Evolutionary conservation across 306 rosid species (phyloP).

Genomic region (Carpinus viminea): DNA sequence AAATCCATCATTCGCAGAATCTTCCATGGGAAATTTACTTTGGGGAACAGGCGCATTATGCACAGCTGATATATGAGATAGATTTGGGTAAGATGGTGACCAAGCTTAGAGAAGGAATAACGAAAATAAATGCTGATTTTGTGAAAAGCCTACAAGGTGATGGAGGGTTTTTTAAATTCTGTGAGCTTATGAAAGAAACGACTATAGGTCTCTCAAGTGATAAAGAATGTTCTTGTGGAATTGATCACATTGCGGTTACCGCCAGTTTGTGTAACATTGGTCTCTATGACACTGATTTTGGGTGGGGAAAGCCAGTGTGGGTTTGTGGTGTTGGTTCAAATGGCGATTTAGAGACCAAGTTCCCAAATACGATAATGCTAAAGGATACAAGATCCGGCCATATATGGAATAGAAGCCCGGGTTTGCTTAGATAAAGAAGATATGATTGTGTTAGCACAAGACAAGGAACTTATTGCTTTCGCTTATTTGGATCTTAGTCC

Average conservation of each 20-base stretch:
- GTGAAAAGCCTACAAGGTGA: not conserved
- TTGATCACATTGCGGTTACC: conserved; percentile 10
- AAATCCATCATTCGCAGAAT: not conserved
- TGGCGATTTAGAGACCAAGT: not conserved
- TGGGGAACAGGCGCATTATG: not conserved
- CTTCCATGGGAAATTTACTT: conserved; percentile 8
- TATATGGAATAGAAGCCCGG: conserved; percentile 27
- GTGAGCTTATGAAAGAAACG: not conserved
- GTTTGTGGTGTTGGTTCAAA: not conserved
- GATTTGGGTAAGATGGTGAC: not conserved
- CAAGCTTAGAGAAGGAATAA: conserved; percentile 5
- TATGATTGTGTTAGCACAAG: not conserved
- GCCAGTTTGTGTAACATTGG: conserved; percentile 17
- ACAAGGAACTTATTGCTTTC: conserved; percentile 18
- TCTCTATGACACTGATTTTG: conserved; percentile 11
- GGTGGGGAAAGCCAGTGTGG: conserved; percentile 26
- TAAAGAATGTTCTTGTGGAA: not conserved
- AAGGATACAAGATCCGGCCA: not conserved
- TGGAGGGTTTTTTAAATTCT: not conserved
- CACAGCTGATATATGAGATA: not conserved
- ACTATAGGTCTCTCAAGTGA: not conserved
- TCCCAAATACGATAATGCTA: not conserved
- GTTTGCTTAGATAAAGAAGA: conserved; percentile 8
- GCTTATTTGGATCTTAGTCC: conserved; percentile 24
- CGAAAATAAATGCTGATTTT: not conserved